Percentiles rank a stretch among this genome's conserved stretches.
Conservation (phyloP, 2,329 filamentous ascomycete species). For the Fusarium globosum region DNA sequence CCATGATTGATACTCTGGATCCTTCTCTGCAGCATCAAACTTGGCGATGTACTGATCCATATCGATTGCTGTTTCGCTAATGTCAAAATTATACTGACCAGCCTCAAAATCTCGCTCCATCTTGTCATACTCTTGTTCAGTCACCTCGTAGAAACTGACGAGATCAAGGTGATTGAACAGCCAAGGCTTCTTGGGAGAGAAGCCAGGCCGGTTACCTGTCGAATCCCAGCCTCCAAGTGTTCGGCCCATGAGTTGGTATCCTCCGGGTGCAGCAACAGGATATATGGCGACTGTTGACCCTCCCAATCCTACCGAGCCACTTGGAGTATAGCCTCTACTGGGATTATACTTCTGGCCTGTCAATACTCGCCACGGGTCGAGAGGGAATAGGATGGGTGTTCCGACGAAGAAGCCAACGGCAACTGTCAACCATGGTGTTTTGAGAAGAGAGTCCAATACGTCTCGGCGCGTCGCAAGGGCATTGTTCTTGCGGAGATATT, state of each 20-base stretch:
- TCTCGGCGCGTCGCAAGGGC: slow-evolving; percentile 39
- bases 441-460: slow-evolving; percentile 49
- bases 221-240: slow-evolving; percentile 51
- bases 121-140: slow-evolving; percentile 46
- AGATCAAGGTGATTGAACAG: not conserved
- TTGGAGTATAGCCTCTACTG: not conserved
- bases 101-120: slow-evolving; percentile 45
- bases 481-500: not conserved
- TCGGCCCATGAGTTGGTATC: slow-evolving; percentile 52
- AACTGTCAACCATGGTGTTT: slow-evolving; percentile 48
- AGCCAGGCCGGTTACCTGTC: slow-evolving; percentile 47
- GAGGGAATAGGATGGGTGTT: slow-evolving; percentile 48
- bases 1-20: not conserved
- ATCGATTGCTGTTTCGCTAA: slow-evolving; percentile 41
- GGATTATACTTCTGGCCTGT: slow-evolving; percentile 5
- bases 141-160: slow-evolving; percentile 48
- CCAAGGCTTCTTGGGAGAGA: slow-evolving; percentile 42
- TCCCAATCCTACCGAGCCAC: not conserved
- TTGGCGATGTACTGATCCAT: slow-evolving; percentile 43
- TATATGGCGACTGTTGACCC: slow-evolving; percentile 52
- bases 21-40: not conserved
- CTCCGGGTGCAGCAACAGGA: slow-evolving; percentile 52
- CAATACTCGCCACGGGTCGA: slow-evolving; percentile 49
- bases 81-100: slow-evolving; percentile 48
- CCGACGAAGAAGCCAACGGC: slow-evolving; percentile 52